These are phyloP conservation scores for Saturnispora galanensis DNA, from an alignment of 805 yeast genomes.

Conservation along the genomic window DNA sequence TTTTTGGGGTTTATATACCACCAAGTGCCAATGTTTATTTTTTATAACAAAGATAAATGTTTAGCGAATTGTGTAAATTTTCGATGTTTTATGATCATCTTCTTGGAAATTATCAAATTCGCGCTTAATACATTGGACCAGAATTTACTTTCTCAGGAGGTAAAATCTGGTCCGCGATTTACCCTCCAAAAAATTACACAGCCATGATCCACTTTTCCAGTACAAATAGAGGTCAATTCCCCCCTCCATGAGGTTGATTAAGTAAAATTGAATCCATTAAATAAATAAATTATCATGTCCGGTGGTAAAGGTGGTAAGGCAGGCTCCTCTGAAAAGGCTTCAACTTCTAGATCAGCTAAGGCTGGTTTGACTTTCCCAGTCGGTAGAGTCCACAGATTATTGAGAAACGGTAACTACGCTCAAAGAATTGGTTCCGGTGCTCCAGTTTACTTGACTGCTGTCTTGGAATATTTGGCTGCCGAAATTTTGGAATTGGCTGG, in stretches of 20 bases:
- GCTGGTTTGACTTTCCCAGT: constrained; percentile 99
- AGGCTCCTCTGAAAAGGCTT: constrained; percentile 87
- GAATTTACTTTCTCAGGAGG: constrained; percentile 13
- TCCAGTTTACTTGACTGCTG: constrained; percentile 96
- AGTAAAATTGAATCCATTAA: constrained; percentile 7
- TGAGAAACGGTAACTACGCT: constrained; percentile 96
- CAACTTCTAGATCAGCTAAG: constrained; percentile 96
- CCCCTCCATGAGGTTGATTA: background rate
- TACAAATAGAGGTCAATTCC: constrained; percentile 6
- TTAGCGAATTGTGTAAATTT: background rate
- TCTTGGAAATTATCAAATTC: constrained; percentile 4
- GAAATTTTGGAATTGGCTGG: constrained; percentile 98
- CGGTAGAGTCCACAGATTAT: constrained; percentile 95
- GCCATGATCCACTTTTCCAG: background rate
- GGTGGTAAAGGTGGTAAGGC: constrained; percentile 91
- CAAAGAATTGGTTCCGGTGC: constrained; percentile 99
- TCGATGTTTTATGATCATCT: background rate
- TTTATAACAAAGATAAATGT: background rate
- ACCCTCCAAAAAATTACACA: background rate
- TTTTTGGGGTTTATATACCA: constrained; percentile 1
- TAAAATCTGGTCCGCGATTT: constrained; percentile 10
- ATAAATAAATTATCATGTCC: constrained; percentile 27
- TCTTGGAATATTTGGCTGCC: constrained; percentile 93
- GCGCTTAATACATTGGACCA: constrained; percentile 13
- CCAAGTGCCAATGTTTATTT: background rate